Conservation (phyloP, 176 grass and related monocot genomes). For the Puccinellia tenuiflora region DNA sequence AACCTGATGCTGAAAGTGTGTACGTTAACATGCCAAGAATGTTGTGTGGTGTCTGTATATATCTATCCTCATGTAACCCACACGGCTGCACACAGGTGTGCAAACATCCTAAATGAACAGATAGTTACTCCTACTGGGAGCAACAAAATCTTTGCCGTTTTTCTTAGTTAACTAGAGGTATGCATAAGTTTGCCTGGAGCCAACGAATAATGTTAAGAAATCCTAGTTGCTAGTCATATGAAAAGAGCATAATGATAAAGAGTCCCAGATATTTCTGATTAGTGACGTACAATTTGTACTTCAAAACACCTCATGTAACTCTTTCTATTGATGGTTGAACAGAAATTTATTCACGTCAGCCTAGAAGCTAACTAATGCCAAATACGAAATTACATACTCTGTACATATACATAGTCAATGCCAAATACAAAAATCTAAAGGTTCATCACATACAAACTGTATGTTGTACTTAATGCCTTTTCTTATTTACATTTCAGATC, state of each 20-base stretch:
- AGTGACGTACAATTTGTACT: neutral
- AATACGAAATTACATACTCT: neutral
- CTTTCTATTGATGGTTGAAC: neutral
- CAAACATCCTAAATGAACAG: neutral
- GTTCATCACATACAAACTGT: constrained; percentile 50
- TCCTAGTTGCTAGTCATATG: neutral
- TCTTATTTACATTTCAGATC: constrained; percentile 51
- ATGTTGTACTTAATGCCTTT: constrained; percentile 2
- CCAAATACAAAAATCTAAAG: neutral
- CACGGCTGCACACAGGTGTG: neutral
- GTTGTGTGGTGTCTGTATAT: neutral
- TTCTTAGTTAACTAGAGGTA: neutral
- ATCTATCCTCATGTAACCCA: neutral
- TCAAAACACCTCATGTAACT: neutral
- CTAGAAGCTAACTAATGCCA: neutral
- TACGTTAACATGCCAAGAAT: neutral
- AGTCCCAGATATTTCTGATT: neutral
- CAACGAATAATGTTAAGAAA: neutral
- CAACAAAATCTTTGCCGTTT: neutral
- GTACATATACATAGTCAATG: neutral
- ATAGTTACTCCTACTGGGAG: neutral
- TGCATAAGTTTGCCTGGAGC: neutral
- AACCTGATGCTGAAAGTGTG: neutral
- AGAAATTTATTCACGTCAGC: neutral
- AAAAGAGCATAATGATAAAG: neutral